Evolutionary conservation across 371 early-diverging fungal genomes (phyloP).

Genomic region (Rhizopus stolonifer): DNA sequence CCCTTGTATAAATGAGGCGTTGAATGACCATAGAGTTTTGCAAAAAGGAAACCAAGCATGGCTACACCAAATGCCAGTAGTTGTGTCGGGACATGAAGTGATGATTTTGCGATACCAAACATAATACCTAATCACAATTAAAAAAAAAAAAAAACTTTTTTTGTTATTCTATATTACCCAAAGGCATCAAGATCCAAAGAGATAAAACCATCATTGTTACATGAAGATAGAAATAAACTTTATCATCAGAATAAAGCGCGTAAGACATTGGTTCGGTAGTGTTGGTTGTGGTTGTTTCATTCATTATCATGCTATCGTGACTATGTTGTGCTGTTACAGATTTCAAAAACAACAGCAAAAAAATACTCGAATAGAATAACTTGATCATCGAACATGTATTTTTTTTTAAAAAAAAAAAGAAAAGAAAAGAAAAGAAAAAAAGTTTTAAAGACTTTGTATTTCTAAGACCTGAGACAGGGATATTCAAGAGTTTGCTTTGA

Average conservation of each 20-base stretch:
- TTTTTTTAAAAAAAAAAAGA: too few species aligned
- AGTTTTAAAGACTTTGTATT: too few species aligned
- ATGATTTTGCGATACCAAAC: constrained; percentile 51
- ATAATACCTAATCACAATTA: constrained; percentile 52
- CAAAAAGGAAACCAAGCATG: constrained; percentile 47
- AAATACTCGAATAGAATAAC: too few species aligned
- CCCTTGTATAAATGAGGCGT: constrained; percentile 47
- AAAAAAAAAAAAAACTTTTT: not conserved
- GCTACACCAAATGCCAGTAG: constrained; percentile 35
- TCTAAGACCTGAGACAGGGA: too few species aligned
- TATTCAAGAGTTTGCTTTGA: too few species aligned
- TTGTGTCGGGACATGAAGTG: constrained; percentile 47
- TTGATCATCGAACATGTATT: too few species aligned
- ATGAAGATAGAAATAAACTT: constrained; percentile 42
- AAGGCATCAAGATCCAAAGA: constrained; percentile 53
- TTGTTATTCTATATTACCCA: constrained; percentile 44
- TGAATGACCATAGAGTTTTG: constrained; percentile 45
- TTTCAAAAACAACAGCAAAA: too few species aligned
- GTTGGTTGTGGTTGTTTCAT: too few species aligned
- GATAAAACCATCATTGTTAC: constrained; percentile 46
- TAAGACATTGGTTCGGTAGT: constrained; percentile 55
- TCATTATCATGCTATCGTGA: too few species aligned
- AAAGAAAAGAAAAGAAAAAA: too few species aligned
- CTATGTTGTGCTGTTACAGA: too few species aligned
- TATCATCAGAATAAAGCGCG: constrained; percentile 39